Evolutionary conservation across 441 rosid species (phyloP), one percentile per base, ranked within the genome.

Genomic region (Isatis lusitanica): DNA sequence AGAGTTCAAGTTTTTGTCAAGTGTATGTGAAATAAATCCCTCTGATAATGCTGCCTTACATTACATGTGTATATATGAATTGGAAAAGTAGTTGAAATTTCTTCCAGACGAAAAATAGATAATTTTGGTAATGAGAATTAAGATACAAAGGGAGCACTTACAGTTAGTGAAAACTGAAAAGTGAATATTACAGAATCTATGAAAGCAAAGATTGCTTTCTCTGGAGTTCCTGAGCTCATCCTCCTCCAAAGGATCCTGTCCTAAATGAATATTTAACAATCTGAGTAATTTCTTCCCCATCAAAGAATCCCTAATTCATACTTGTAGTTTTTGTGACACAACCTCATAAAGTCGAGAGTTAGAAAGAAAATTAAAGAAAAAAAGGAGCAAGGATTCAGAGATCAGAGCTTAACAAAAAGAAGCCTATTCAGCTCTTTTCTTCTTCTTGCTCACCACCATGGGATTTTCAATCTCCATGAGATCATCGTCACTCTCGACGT

Each of bases 381-480:
- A 44, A 30, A 43, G 26, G 8, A 58, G 60, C 8, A 64, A 39
- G 12, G 31, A 18, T 52, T 63, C 48, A 17, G 56, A 28, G 56
- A 57, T 65, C 55, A 55, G 70, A 33, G 44, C 48, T 51, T 57
- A 9, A 10, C 24, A 42, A 17, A 3, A 12, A 59, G 12, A 12
- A 62, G 66, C 52, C 84, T 85, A 86, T 58, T 76, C 86, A 76
- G 80, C 74, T 80, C 81, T 85, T 71, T 58, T 80, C 84, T 85
- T 90, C 86, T 85, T 87, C 70, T 74, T 79, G 73, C 62, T 70
- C 77, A 85, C 71, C 12, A 88, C 69, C 52, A 89, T 64, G 16
- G 82, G 91, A 3, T 85, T 95, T 1, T 85, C 92, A 0, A 84
- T 87, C 1, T 81, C 89, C 4, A 82, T 85, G 3, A 82, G 79